Conservation (phyloP, 2,329 filamentous ascomycete genomes). For the Thermochaetoides dissita region DNA sequence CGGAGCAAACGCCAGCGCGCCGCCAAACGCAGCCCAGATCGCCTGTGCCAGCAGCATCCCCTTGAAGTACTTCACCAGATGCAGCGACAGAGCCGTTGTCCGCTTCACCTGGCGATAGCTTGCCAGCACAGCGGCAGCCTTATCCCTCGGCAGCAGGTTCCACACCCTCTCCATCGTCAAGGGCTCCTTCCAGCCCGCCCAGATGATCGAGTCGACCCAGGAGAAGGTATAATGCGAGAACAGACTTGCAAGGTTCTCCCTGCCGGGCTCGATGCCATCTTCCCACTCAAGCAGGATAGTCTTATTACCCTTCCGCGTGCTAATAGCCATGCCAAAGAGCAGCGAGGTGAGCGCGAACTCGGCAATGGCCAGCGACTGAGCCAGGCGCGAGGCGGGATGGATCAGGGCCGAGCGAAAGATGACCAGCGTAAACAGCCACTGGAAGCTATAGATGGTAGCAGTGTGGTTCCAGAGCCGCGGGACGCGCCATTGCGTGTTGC, state of each 20-base stretch:
- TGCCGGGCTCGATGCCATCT: conserved; percentile 72
- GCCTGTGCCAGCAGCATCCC: conserved; percentile 62
- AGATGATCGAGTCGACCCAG: conserved; percentile 84
- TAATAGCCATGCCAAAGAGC: conserved; percentile 61
- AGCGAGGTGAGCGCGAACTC: conserved; percentile 65
- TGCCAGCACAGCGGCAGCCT: conserved; percentile 64
- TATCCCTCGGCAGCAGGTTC: conserved; percentile 80
- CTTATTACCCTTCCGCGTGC: conserved; percentile 84
- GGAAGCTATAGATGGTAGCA: conserved; percentile 62
- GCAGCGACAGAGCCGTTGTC: conserved; percentile 63
- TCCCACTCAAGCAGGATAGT: conserved; percentile 80
- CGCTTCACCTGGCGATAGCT: conserved; percentile 78
- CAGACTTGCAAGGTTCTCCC: conserved; percentile 74
- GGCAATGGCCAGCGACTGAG: conserved; percentile 51
- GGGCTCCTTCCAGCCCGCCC: conserved; percentile 73
- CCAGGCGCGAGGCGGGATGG: conserved; percentile 51
- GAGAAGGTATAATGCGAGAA: conserved; percentile 77
- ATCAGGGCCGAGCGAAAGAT: conserved; percentile 78
- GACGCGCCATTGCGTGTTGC: conserved; percentile 49
- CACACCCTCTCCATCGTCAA: conserved; percentile 77
- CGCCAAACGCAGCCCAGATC: conserved; percentile 63
- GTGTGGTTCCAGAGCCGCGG: conserved; percentile 87
- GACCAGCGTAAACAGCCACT: conserved; percentile 65
- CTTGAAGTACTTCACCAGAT: conserved; percentile 76
- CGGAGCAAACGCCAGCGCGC: conserved; percentile 77